Percentiles rank a stretch among this genome's conserved stretches.
phyloP scores from a whole-genome alignment of 2,329 filamentous ascomycete species.

The Colletotrichum sp. region DNA sequence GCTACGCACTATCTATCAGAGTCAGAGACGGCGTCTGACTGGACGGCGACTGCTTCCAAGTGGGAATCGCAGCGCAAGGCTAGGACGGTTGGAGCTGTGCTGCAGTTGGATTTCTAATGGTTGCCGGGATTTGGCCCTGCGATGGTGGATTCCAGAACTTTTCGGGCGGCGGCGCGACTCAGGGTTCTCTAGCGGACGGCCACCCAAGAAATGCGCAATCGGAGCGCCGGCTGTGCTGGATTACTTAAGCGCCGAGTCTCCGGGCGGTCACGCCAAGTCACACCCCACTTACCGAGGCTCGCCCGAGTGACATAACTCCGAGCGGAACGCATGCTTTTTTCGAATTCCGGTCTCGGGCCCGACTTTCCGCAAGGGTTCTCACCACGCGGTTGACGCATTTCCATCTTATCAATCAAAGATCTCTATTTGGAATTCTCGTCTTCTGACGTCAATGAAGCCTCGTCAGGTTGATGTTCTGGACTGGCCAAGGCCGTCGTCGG shows the following conservation, averaged over 20 bases:
- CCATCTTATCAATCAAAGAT: not conserved
- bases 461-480: not conserved
- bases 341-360: conserved; percentile 2
- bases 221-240: not conserved
- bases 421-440: not conserved
- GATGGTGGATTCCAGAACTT: conserved; percentile 19
- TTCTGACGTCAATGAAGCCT: conserved; percentile 1
- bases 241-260: conserved; percentile 12
- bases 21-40: conserved; percentile 3
- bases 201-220: not conserved
- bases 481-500: not conserved
- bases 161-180: conserved; percentile 8
- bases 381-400: not conserved
- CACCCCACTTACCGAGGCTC: conserved; percentile 17
- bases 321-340: conserved; percentile 1
- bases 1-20: not conserved
- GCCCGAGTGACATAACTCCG: conserved; percentile 9
- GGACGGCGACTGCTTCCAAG: conserved; percentile 1
- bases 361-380: conserved; percentile 10
- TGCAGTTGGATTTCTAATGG: conserved; percentile 14
- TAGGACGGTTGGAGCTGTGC: not conserved
- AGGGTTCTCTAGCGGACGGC: not conserved
- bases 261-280: not conserved
- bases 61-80: not conserved
- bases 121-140: conserved; percentile 5